Evolutionary conservation across 768 basidiomycete species (phyloP).

Genomic region (Scleroderma citrinum): DNA sequence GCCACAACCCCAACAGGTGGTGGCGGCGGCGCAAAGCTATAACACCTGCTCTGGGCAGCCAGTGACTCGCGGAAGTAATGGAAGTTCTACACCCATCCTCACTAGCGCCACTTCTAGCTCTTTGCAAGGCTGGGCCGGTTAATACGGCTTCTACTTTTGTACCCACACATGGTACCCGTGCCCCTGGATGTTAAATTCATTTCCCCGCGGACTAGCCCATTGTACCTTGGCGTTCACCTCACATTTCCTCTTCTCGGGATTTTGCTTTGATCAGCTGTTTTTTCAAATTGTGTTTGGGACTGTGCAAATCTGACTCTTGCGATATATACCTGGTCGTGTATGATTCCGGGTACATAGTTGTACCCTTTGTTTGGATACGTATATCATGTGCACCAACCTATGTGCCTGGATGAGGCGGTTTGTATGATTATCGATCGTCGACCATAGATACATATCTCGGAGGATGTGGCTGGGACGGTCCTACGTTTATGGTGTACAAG

Average conservation of each 20-base stretch:
- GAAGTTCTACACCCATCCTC: constrained; percentile 8
- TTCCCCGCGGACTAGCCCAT: constrained; percentile 1
- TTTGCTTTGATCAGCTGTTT: background rate
- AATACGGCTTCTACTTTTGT: constrained; percentile 1
- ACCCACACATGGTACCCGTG: background rate
- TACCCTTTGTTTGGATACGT: background rate
- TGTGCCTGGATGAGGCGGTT: background rate
- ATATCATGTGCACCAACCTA: background rate
- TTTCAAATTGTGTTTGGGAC: constrained; percentile 8
- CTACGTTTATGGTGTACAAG: background rate
- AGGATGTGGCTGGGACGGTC: background rate
- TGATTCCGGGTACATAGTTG: background rate
- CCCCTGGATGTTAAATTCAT: background rate
- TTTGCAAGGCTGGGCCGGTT: constrained; percentile 26
- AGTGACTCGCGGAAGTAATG: constrained; percentile 4
- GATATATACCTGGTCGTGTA: constrained; percentile 6
- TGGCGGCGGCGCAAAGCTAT: background rate
- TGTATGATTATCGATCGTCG: background rate
- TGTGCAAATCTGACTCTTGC: constrained; percentile 6
- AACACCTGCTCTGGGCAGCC: constrained; percentile 4
- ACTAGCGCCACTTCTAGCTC: constrained; percentile 21
- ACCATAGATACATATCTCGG: no score
- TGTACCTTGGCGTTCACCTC: background rate
- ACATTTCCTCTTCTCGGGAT: background rate
- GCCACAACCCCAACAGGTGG: constrained; percentile 5